Evolutionary conservation across 805 yeast genomes (phyloP), one percentile per base, ranked within the genome.

Genomic region (Wickerhamia fluorescens): DNA sequence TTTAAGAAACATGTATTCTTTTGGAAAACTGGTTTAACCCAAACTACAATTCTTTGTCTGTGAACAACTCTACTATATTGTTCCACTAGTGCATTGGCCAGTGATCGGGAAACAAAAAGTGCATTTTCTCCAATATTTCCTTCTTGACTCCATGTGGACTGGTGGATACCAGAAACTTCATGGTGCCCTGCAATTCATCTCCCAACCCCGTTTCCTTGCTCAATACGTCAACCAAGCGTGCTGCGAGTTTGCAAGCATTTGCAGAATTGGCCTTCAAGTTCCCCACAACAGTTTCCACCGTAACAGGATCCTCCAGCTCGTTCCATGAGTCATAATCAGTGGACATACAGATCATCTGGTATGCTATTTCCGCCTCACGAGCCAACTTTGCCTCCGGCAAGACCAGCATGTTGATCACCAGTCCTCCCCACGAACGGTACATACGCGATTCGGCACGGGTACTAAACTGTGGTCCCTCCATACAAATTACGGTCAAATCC

Each of bases 281-380:
- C 31, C 94, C 86, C 28, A 92, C 87, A 23, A 92, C 96, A 4
- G 94, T 82, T 61, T 88, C 96, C n/a, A 92, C 97, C 6, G 97
- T 88, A 27, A 92, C 99, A 3, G 97, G 89, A 49, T 89, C 96
- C 51, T 79, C 97, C 30, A 73, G 75, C 47, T 81, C 94, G 51
- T 87, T 83, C 99, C 99, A 92, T 14, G 98, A 94, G 53, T 92
- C 99, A 59, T 92, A 92, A 57, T 92, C 99, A 3, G 99, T 92
- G 1, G 95, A 80, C 99, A 92, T 92, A 61, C 99, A 92, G 40
- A 92, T 73, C 96, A 92, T 92, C 59, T 89, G 97, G 61, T 92
- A 92, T 16, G 95, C 71, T 41, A 92, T 79, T 59, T 92, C 99
- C 25, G 97, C 96, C 61, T 92, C 99, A 50, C 94, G 75, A 3